phyloP scores from a whole-genome alignment of 2,329 filamentous ascomycete genomes.

The Ambrosiella beaveri region DNA sequence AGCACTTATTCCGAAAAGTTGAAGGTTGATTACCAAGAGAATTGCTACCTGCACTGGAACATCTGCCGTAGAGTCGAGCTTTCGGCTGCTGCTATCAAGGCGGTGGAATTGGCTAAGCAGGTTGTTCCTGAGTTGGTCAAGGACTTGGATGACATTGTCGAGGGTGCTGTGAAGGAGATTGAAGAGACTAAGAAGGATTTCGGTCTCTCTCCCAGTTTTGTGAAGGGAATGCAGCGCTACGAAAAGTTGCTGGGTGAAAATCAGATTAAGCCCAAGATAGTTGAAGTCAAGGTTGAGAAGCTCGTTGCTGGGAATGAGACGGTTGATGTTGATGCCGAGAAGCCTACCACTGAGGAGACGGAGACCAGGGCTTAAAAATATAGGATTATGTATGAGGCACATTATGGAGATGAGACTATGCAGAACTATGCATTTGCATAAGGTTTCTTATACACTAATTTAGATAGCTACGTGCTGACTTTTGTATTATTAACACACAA shows the following conservation, averaged over 20 bases:
- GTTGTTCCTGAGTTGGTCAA: constrained; percentile 23
- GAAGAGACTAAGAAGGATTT: constrained; percentile 17
- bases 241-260: constrained; percentile 11
- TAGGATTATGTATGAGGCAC: too few species aligned
- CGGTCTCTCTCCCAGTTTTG: not conserved
- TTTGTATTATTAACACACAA: too few species aligned
- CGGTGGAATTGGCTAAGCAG: constrained; percentile 28
- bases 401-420: too few species aligned
- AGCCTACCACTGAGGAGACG: not conserved
- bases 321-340: not conserved
- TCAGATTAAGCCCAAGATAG: constrained; percentile 4
- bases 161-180: constrained; percentile 17
- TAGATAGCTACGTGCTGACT: too few species aligned
- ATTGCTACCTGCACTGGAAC: constrained; percentile 22
- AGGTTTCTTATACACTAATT: too few species aligned
- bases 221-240: constrained; percentile 16
- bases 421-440: too few species aligned
- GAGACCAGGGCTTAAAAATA: not conserved
- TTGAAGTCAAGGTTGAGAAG: not conserved
- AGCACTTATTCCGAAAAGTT: constrained; percentile 16
- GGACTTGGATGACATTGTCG: constrained; percentile 25
- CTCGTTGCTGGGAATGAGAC: not conserved
- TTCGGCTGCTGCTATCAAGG: constrained; percentile 24
- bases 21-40: constrained; percentile 15
- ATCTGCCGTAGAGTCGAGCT: constrained; percentile 18